phyloP scores from a whole-genome alignment of 2,329 filamentous ascomycete genomes.

The Colletotrichum neosansevieriae region DNA sequence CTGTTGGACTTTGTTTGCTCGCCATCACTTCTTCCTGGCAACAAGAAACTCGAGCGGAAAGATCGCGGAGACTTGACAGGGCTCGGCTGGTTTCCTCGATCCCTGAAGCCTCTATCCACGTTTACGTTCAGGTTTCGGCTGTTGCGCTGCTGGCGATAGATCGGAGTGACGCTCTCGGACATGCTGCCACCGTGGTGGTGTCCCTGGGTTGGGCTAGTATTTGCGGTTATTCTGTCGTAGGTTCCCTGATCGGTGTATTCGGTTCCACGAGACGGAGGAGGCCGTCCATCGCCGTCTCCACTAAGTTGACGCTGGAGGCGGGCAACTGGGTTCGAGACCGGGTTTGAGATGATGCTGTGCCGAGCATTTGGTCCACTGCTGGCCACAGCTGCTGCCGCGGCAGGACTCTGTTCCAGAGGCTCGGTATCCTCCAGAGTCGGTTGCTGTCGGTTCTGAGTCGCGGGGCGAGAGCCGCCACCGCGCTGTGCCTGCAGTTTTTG shows the following conservation, averaged over 20 bases:
- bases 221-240: constrained; percentile 77
- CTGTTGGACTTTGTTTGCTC: constrained; percentile 63
- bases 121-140: constrained; percentile 66
- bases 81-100: constrained; percentile 64
- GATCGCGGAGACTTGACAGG: constrained; percentile 80
- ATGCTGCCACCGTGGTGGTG: constrained; percentile 71
- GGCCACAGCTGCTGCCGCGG: constrained; percentile 46
- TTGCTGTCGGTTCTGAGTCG: constrained; percentile 53
- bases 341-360: constrained; percentile 63
- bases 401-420: constrained; percentile 53
- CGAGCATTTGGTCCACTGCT: constrained; percentile 58
- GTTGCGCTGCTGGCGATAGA: constrained; percentile 63
- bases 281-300: constrained; percentile 64
- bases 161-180: constrained; percentile 82
- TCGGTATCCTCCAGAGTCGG: constrained; percentile 43
- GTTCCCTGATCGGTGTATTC: constrained; percentile 82
- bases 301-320: constrained; percentile 49
- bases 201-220: constrained; percentile 77
- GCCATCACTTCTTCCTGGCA: constrained; percentile 68
- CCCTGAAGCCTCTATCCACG: constrained; percentile 70
- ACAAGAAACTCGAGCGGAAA: constrained; percentile 80
- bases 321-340: constrained; percentile 58
- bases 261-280: constrained; percentile 81
- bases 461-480: constrained; percentile 66
- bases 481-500: constrained; percentile 93